Evolutionary conservation across 1,284 basidiomycete species (phyloP).

Genomic region (Jaminaea rosea): DNA sequence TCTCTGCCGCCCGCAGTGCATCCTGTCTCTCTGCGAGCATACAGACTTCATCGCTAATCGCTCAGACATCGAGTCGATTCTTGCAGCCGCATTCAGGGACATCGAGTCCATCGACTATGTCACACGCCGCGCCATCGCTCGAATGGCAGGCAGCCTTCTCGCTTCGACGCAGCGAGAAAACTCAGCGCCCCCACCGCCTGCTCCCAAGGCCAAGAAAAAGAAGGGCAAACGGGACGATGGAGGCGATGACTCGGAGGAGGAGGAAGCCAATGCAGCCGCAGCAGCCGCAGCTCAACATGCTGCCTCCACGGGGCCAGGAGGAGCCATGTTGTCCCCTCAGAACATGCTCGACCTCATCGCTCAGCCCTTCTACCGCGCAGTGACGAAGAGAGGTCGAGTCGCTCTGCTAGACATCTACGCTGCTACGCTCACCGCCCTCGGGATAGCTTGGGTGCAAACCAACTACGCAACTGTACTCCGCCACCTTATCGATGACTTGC

Average conservation of each 20-base stretch:
- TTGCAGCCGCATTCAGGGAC: constrained; percentile 63
- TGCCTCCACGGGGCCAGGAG: constrained; percentile 57
- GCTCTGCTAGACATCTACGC: constrained; percentile 85
- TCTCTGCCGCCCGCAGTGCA: constrained; percentile 20
- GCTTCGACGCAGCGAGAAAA: constrained; percentile 73
- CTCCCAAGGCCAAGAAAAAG: constrained; percentile 55
- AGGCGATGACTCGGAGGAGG: constrained; percentile 55
- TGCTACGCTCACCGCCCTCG: constrained; percentile 66
- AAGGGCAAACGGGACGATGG: constrained; percentile 37
- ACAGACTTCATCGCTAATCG: constrained; percentile 49
- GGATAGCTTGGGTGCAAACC: constrained; percentile 66
- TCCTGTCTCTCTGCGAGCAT: constrained; percentile 42
- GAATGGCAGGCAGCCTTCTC: constrained; percentile 72
- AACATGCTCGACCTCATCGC: constrained; percentile 80
- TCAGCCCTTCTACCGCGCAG: constrained; percentile 65
- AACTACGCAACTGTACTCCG: constrained; percentile 71
- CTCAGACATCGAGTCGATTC: constrained; percentile 65
- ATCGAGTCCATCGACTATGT: constrained; percentile 70
- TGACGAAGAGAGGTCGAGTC: constrained; percentile 61
- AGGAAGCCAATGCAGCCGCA: constrained; percentile 53
- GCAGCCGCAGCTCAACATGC: constrained; percentile 15
- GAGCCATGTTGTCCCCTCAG: constrained; percentile 63
- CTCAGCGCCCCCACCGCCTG: constrained; percentile 44
- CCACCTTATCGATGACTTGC: constrained; percentile 66
- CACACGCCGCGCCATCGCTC: constrained; percentile 69